Percentiles rank a stretch among this genome's conserved stretches.
Evolutionary conservation across 345 rosid species (phyloP).

Genomic region (Sonneratia caseolaris): DNA sequence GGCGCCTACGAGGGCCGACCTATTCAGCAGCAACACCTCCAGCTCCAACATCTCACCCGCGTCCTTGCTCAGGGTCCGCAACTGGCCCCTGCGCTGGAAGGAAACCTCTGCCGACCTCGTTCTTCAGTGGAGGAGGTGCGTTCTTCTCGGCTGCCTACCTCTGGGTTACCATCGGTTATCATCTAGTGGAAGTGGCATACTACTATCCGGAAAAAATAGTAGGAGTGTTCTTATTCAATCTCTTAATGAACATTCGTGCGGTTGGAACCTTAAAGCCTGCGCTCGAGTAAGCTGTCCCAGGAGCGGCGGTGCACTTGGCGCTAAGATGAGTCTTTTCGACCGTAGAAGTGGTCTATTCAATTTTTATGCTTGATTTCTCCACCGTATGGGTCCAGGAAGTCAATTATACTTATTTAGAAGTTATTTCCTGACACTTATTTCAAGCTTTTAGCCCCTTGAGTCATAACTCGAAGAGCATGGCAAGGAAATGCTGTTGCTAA

Average conservation of each 20-base stretch:
- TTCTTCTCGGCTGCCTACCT: not conserved
- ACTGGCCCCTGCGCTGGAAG: conserved; percentile 20
- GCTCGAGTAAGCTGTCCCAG: conserved; percentile 22
- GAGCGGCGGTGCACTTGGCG: conserved; percentile 44
- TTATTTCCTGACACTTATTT: not conserved
- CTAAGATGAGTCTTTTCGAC: conserved; percentile 57
- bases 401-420: not conserved
- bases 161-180: not conserved
- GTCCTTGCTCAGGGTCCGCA: conserved; percentile 25
- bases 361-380: no score
- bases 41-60: conserved; percentile 18
- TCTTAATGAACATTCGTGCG: not conserved
- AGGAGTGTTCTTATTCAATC: not conserved
- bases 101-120: conserved; percentile 29
- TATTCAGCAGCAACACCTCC: conserved; percentile 11
- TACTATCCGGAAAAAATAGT: not conserved
- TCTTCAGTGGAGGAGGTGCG: conserved; percentile 25
- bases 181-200: not conserved
- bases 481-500: not conserved
- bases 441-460: not conserved
- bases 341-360: not conserved
- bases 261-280: conserved; percentile 16
- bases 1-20: conserved; percentile 27
- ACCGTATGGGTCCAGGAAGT: not conserved
- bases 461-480: not conserved